Base-by-base conservation (phyloP, 805 yeast genomes). In the Cyberlindnera petersonii region DNA sequence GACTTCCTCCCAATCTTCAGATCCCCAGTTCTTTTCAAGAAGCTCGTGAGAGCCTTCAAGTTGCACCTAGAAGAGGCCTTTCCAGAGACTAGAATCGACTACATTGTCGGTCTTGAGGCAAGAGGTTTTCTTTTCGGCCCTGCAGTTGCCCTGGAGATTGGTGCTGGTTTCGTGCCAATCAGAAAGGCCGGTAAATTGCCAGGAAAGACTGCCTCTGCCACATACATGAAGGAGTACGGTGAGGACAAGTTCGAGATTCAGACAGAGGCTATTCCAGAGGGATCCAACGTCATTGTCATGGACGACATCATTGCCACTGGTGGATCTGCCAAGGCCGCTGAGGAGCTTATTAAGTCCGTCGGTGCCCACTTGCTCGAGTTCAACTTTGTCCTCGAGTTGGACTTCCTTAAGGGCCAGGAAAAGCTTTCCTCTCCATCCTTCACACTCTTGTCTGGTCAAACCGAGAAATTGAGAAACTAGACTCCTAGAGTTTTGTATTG, bases 231-330 rank as follows among this genome's bases (percentile, higher is more conserved):
- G 71, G 99, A 93, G 66, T 93, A 93, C 65, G 98, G 98, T 58
- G 67, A 71, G 45, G 99, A 93, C 65, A 74, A 68, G 37, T 87
- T 93, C 59, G 95, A 88, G 63, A 79, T 93, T 65, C 98, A 93
- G 69, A 69, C 72, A 47, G 89, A 75, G 40, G 78, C 91, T 26
- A 78, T 93, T 50, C 82, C 86, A 49, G 72, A 73, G 46, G 94
- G 91, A 26, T 75, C 95, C 33, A 84, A 74, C 42, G 93, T 93
- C 21, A 68, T 91, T 26, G 74, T 93, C 49, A 94, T 93, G 26
- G 99, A 93, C 64, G 99, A 93, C 59, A 88, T 93, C 55, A 83
- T 93, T 60, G 98, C 98, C 35, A 93, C 98, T 26, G 98, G 98
- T 47, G 99, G 99, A 27, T 83, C 95, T 52, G 98, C 98, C 19